Conservation (phyloP, 805 yeast species). For the Kodamaea leandrae region DNA sequence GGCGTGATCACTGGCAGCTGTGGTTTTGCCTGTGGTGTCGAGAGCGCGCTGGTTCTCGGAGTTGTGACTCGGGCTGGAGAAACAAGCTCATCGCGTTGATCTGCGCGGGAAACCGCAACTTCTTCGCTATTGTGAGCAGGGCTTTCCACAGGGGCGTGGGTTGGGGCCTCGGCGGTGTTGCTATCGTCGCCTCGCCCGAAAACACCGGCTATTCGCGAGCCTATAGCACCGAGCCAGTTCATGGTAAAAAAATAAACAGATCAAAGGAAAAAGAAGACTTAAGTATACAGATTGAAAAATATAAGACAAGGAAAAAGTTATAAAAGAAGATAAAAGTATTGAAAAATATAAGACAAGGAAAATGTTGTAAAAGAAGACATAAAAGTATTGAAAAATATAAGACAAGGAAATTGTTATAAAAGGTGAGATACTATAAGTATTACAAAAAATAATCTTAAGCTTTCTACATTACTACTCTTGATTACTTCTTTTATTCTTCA, state of each 20-base stretch:
- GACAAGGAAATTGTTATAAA: background rate
- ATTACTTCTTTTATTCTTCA: too few species aligned
- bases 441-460: too few species aligned
- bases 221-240: background rate
- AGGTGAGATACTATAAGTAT: background rate
- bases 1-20: background rate
- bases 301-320: background rate
- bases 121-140: too few species aligned
- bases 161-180: background rate
- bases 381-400: too few species aligned
- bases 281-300: too few species aligned
- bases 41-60: background rate
- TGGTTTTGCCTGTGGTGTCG: background rate
- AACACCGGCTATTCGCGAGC: conserved; percentile 1
- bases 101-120: too few species aligned
- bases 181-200: background rate
- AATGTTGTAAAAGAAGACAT: background rate
- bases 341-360: background rate
- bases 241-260: background rate
- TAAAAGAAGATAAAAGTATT: too few species aligned
- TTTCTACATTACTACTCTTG: too few species aligned
- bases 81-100: background rate
- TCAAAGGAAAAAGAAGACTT: too few species aligned
- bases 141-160: too few species aligned
- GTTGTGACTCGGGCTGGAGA: background rate